Evolutionary conservation across 2,329 filamentous ascomycete genomes (phyloP), one percentile per base, ranked within the genome.

Genomic region (Claviceps purpurea): DNA sequence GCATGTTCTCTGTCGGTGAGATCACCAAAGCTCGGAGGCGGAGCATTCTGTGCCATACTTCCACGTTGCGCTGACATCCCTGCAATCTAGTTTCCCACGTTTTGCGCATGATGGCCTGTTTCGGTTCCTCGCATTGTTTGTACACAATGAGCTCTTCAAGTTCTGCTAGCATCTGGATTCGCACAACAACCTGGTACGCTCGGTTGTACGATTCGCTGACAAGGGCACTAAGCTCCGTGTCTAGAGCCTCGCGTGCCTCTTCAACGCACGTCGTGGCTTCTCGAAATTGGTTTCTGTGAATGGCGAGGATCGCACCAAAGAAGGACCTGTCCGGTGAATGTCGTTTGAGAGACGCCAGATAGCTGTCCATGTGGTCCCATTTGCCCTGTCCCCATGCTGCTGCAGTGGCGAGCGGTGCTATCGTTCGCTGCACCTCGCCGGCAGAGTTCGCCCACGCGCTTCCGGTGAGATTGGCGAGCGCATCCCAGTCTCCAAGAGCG

Each of bases 121-220:
- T 95, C 62, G 87, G 87, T 10, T 82, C 81, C 59, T 95, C 89
- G 55, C 87, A 87, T 64, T 97, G 90, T 71, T 99, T 98, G 75
- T 98, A 99, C 7, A 85, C 82, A 61, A 98, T 97, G 60, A 98
- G 90, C 65, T 99, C 93, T 65, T 99, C 93, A 3, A 99, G 77
- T 68, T 99, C 93, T 4, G 94, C 93, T 60, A 99, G 81, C 94
- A 98, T 98, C 68, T 99, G 93, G 0, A 98, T 90, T 44, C 93
- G 85, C 46, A 99, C 91, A 54, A 98, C 89, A n/a, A 96, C 91
- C 58, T 91, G 84, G 69, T 99, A 99, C 10, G 93, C 94, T 55
- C 93, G 82, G 61, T 95, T 96, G 68, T 98, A 99, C 2, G 91
- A 97, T 66, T 99, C 93, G 64, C 90, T 94, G n/a, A 99, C 84